Evolutionary conservation across 2,329 filamentous ascomycete genomes (phyloP).

Genomic region (Epichloe sylvatica): DNA sequence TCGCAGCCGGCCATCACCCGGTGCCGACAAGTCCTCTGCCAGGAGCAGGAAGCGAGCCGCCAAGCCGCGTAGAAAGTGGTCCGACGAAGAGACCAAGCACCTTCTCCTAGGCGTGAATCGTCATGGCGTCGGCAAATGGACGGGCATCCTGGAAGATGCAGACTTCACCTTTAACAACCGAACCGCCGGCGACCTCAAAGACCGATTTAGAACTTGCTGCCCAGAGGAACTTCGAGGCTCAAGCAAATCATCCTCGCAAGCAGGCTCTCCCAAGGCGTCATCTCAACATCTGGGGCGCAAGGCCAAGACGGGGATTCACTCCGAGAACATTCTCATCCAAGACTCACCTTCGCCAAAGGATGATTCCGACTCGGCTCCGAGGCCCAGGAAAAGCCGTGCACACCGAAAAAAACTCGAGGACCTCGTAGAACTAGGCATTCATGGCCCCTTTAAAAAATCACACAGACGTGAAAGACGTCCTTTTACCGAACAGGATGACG

Average conservation of each 20-base stretch:
- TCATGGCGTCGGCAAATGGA: constrained; percentile 53
- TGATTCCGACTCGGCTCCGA: constrained; percentile 23
- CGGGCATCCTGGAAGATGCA: constrained; percentile 46
- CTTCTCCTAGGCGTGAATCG: constrained; percentile 46
- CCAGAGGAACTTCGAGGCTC: constrained; percentile 43
- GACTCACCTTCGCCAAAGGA: constrained; percentile 17
- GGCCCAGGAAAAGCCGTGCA: constrained; percentile 36
- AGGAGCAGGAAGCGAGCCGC: constrained; percentile 40
- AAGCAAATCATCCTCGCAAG: constrained; percentile 15
- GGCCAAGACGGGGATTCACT: constrained; percentile 33
- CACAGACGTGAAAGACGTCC: constrained; percentile 44
- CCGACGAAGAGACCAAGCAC: constrained; percentile 50
- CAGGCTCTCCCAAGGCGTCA: constrained; percentile 11
- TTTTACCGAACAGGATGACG: constrained; percentile 50
- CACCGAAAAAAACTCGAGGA: constrained; percentile 45
- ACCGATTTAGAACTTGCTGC: constrained; percentile 52
- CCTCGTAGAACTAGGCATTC: constrained; percentile 43
- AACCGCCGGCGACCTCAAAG: constrained; percentile 49
- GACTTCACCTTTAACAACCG: constrained; percentile 47
- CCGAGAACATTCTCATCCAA: constrained; percentile 43
- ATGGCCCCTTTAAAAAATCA: constrained; percentile 46
- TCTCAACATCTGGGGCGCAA: constrained; percentile 21
- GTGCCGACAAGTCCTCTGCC: constrained; percentile 16
- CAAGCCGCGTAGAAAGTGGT: constrained; percentile 49
- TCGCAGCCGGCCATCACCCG: constrained; percentile 12